Evolutionary conservation across 2,329 filamentous ascomycete species (phyloP), one percentile per base, ranked within the genome.

Genomic region (Tolypocladium album): DNA sequence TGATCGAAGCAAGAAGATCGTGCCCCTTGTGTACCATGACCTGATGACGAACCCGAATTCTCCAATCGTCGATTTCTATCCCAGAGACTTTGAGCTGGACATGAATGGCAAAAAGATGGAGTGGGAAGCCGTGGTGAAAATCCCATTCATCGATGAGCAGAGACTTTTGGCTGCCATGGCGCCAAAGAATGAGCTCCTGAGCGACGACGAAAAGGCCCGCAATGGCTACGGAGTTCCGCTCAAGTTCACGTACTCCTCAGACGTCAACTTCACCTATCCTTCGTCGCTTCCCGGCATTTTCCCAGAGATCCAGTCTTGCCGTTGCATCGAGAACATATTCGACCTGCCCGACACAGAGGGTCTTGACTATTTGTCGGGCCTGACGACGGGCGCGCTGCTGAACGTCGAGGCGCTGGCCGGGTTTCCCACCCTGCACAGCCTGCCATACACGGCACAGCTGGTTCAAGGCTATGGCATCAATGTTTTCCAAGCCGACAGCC

Each of bases 81-180:
- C 94, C 2, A 85, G 93, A 67, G 94, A 99, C 68, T 99, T 99
- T 69, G 91, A 95, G 65, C 81, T 99, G 47, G 95, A 99, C 71
- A 97, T 99, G 94, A 97, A 99, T 67, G 95, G 94, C 61, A 99
- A 99, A 79, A 99, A 96, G 78, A 95, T 96, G 89, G 95, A 99
- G 64, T 99, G 94, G 94, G 94, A 99, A 72, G 94, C 94, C 36
- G 93, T 99, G 43, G 92, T 99, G 64, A 99, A 97, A 75, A 99
- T 99, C 69, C 94, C 94, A 0, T 99, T 99, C 75, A 99, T 99
- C 64, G 91, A 99, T 61, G 93, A 99, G 72, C 85, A 88, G 67
- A 85, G 94, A 34, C 79, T 99, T 2, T 79, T 99, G 59, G 76
- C 80, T 43, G 94, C 93, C 9, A 97, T 99, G 89, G 87, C 82